phyloP scores from a whole-genome alignment of 1,284 basidiomycete species.

The Melampsora medusae region DNA sequence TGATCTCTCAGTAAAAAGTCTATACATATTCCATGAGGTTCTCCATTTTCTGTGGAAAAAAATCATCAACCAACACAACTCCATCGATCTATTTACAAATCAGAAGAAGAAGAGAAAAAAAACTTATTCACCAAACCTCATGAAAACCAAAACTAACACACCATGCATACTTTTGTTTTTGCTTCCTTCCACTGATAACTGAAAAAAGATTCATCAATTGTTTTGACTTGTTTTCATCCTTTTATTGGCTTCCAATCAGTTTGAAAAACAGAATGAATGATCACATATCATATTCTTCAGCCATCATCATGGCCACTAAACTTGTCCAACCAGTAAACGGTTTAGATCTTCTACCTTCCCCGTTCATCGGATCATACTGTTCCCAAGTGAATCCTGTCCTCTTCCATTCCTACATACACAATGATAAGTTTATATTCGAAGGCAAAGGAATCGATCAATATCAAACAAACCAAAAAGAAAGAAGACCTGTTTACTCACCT shows the following conservation, averaged over 20 bases:
- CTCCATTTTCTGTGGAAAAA: too few species aligned
- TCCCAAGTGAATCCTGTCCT: conserved; percentile 93
- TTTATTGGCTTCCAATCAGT: background rate
- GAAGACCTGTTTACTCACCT: conserved; percentile 59
- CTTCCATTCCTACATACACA: conserved; percentile 69
- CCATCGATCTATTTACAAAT: too few species aligned
- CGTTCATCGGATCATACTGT: conserved; percentile 81
- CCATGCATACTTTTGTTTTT: too few species aligned
- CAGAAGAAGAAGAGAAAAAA: too few species aligned
- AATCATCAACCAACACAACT: too few species aligned
- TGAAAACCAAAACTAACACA: too few species aligned
- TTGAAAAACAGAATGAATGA: background rate
- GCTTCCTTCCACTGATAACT: too few species aligned
- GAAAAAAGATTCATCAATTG: too few species aligned
- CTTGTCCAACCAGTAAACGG: conserved; percentile 53
- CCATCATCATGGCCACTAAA: conserved; percentile 52
- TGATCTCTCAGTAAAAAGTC: too few species aligned
- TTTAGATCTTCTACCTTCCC: conserved; percentile 76
- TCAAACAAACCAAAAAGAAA: background rate
- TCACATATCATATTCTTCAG: conserved; percentile 49
- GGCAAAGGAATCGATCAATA: background rate
- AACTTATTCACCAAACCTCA: too few species aligned
- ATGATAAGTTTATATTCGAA: background rate
- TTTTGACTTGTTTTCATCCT: too few species aligned
- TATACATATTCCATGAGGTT: too few species aligned